Evolutionary conservation across 441 rosid genomes (phyloP), one percentile per base, ranked within the genome.

Genomic region (Pelargonium australe): DNA sequence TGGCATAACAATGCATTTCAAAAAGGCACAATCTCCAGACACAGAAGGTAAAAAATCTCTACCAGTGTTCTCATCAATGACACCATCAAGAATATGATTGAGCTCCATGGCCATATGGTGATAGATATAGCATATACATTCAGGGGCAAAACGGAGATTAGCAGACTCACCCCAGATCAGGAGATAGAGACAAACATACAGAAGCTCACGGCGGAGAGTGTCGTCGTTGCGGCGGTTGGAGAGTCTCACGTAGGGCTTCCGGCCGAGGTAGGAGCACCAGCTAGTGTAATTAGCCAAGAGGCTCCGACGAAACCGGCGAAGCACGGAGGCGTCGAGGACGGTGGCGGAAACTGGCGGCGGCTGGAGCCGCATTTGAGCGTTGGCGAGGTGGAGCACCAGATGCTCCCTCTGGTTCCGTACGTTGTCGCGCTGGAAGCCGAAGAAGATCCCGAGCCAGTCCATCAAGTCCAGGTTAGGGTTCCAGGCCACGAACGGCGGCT

Each of bases 151-250:
- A 37, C 76, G 69, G 9, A 73, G 17, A 65, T 73, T 73, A 1
- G 76, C 76, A n/a, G 76, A 63, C 72, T 73, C 76, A 16, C 76
- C 76, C 76, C 76, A 73, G 25, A 73, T 64, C 43, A 73, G 68
- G 55, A 73, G 71, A 64, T 68, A 73, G 19, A 73, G 72, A 17
- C 72, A 16, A 3, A 73, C 64, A 64, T 73, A 73, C 20, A 73
- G 69, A 8, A 73, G 63, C 25, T 73, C 76, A 2, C 57, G 76
- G 43, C 71, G 61, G 8, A 49, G 43, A 60, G 1, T 63, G 41
- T 1, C 13, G 41, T n/a, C 31, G 23, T 13, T 5, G 13, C 25
- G 51, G 67, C 20, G 19, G 11, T 4, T 0, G 28, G 61, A 7
- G 34, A 64, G 6, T 37, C n/a, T 0, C 10, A 68, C 23, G 53